phyloP scores from a whole-genome alignment of 139 green algal genomes.

The Chloropicon primus region DNA sequence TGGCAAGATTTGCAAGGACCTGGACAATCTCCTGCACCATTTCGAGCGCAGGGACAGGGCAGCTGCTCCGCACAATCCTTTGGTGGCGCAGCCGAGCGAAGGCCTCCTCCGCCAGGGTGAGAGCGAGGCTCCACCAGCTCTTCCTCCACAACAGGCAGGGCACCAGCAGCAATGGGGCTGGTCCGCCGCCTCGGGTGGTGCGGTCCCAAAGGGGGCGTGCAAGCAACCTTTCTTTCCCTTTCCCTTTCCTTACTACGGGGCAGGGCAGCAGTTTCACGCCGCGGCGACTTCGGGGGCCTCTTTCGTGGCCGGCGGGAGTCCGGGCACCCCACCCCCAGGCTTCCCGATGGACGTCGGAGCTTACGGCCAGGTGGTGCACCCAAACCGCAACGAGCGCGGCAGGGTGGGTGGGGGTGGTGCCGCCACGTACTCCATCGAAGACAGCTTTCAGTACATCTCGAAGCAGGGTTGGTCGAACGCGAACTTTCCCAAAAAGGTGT shows the following conservation, averaged over 20 bases:
- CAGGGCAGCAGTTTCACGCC: background rate
- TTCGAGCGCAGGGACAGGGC: background rate
- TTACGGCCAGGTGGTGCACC: background rate
- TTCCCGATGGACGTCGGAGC: background rate
- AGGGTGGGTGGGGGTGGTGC: no score
- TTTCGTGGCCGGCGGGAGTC: background rate
- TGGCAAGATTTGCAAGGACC: background rate
- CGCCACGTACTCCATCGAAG: background rate
- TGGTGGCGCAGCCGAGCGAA: no score
- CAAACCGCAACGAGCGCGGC: no score
- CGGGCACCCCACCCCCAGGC: background rate
- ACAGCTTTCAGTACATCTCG: background rate
- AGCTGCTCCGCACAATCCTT: no score
- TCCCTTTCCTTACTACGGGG: background rate
- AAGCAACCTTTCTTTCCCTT: background rate
- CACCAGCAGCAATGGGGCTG: background rate
- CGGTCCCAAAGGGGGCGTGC: no score
- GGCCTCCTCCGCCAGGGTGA: background rate
- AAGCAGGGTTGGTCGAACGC: background rate
- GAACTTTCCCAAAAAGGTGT: background rate
- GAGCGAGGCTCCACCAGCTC: no score
- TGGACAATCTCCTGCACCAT: background rate
- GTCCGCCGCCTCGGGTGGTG: no score
- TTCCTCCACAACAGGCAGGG: no score
- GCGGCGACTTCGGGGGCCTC: background rate